A percentile compares a stretch with the other conserved stretches of the same genome.
These are phyloP conservation scores for Fusarium agapanthi DNA, from an alignment of 2,329 filamentous ascomycete species.

Conservation along the genomic window DNA sequence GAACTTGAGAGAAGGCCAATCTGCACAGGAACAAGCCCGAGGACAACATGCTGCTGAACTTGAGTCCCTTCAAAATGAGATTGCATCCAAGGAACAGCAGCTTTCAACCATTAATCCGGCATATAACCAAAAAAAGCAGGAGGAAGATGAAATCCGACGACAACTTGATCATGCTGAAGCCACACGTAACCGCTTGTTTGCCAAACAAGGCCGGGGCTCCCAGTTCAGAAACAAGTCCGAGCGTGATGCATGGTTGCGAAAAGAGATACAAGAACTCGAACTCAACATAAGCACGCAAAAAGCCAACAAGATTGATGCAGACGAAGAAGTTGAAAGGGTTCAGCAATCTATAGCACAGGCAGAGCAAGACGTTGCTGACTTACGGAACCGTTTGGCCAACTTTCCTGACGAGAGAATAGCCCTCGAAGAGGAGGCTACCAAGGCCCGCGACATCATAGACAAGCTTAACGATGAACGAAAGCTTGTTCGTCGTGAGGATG, in stretches of 20 bases:
- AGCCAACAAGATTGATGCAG: constrained; percentile 82
- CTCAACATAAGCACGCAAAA: constrained; percentile 81
- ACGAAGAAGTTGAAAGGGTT: constrained; percentile 81
- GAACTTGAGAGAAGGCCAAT: constrained; percentile 82
- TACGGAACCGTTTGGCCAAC: constrained; percentile 79
- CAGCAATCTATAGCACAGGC: constrained; percentile 75
- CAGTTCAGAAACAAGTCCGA: constrained; percentile 90
- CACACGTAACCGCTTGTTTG: constrained; percentile 80
- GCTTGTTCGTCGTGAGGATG: constrained; percentile 86
- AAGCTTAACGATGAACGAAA: constrained; percentile 87
- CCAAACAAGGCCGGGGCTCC: constrained; percentile 89
- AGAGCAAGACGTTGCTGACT: constrained; percentile 74
- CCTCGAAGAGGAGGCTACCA: constrained; percentile 77
- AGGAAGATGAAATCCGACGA: constrained; percentile 75
- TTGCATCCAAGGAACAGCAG: constrained; percentile 79
- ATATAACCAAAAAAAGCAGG: constrained; percentile 75
- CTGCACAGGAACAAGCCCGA: constrained; percentile 77
- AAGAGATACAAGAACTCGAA: constrained; percentile 83
- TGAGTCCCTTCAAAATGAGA: constrained; percentile 75
- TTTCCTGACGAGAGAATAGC: constrained; percentile 78
- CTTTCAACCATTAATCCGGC: constrained; percentile 78
- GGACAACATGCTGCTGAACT: constrained; percentile 77
- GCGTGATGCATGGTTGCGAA: constrained; percentile 82
- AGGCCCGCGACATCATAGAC: constrained; percentile 81
- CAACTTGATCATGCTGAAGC: constrained; percentile 81